A percentile compares a stretch with the other conserved stretches of the same genome.
Evolutionary conservation across 2,329 filamentous ascomycete genomes (phyloP).

Genomic region (Tolypocladium album): DNA sequence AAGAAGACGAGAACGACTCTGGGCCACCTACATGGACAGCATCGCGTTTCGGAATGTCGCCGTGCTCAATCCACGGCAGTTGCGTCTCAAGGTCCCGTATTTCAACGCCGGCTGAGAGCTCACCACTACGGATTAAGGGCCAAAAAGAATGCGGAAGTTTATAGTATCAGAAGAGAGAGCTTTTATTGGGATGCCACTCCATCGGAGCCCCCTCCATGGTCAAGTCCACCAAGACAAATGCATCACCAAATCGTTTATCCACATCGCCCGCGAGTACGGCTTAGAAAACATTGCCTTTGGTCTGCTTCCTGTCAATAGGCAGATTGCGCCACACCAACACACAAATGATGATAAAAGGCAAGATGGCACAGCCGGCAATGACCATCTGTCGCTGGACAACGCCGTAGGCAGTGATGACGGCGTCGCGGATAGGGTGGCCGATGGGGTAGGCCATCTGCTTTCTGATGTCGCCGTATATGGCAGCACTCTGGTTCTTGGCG

Average conservation of each 20-base stretch:
- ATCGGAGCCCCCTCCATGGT: background rate
- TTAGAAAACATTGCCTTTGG: conserved; percentile 23
- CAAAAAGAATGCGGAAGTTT: background rate
- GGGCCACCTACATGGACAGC: background rate
- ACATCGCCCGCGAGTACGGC: background rate
- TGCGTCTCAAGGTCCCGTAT: background rate
- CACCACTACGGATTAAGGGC: background rate
- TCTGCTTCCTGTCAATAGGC: conserved; percentile 23
- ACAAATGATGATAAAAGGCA: conserved; percentile 21
- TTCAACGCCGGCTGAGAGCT: background rate
- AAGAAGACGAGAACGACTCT: no score
- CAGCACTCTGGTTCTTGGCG: conserved; percentile 20
- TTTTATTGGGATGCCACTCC: background rate
- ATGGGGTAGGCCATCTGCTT: conserved; percentile 39
- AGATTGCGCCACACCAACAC: conserved; percentile 25
- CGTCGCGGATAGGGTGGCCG: conserved; percentile 36
- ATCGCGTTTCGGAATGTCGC: background rate
- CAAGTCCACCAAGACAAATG: background rate
- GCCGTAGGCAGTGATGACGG: conserved; percentile 46
- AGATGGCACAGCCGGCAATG: conserved; percentile 24
- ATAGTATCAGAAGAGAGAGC: background rate
- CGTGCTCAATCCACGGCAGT: background rate
- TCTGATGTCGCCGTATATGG: conserved; percentile 35
- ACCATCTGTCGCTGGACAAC: conserved; percentile 27
- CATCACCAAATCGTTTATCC: background rate